phyloP scores from a whole-genome alignment of 768 basidiomycete genomes.

The Mrakia frigida region DNA sequence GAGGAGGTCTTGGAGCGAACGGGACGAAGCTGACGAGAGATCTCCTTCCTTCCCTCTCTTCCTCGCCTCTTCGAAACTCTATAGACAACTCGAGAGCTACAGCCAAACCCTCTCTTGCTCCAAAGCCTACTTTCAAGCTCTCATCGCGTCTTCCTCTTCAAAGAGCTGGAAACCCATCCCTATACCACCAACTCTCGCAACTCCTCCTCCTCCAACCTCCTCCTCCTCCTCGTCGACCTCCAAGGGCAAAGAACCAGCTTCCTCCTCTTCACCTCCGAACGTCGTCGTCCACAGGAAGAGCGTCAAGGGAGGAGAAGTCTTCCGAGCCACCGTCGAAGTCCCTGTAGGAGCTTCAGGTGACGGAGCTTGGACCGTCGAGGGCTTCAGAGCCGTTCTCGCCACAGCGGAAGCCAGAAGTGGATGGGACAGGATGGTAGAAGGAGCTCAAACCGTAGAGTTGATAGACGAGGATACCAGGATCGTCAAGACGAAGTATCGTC shows the following conservation, averaged over 20 bases:
- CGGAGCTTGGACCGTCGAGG: slow-evolving; percentile 54
- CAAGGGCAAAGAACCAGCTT: slow-evolving; percentile 61
- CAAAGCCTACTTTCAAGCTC: slow-evolving; percentile 68
- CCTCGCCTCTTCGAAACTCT: too few relatives aligned
- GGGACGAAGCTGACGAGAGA: too few relatives aligned
- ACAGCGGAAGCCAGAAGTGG: slow-evolving; percentile 79
- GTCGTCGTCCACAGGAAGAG: slow-evolving; percentile 71
- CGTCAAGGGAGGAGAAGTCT: slow-evolving; percentile 68
- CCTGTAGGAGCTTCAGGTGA: slow-evolving; percentile 53
- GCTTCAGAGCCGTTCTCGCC: slow-evolving; percentile 72
- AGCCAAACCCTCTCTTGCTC: slow-evolving; percentile 58
- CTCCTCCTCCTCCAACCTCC: slow-evolving; percentile 34
- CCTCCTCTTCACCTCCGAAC: slow-evolving; percentile 58
- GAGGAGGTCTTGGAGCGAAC: too few relatives aligned
- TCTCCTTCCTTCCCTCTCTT: too few relatives aligned
- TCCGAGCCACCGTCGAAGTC: slow-evolving; percentile 75
- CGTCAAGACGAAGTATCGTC: slow-evolving; percentile 78
- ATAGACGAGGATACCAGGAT: slow-evolving; percentile 81
- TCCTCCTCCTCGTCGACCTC: slow-evolving; percentile 40
- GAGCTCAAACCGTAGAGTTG: slow-evolving; percentile 73
- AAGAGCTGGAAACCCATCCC: slow-evolving; percentile 77
- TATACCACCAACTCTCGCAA: slow-evolving; percentile 43
- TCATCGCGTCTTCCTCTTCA: slow-evolving; percentile 65
- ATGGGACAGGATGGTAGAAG: slow-evolving; percentile 88
- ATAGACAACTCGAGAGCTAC: slow-evolving; percentile 28